These are phyloP conservation scores for Strobilomyces confusus DNA, from an alignment of 768 basidiomycete genomes.

Conservation along the genomic window DNA sequence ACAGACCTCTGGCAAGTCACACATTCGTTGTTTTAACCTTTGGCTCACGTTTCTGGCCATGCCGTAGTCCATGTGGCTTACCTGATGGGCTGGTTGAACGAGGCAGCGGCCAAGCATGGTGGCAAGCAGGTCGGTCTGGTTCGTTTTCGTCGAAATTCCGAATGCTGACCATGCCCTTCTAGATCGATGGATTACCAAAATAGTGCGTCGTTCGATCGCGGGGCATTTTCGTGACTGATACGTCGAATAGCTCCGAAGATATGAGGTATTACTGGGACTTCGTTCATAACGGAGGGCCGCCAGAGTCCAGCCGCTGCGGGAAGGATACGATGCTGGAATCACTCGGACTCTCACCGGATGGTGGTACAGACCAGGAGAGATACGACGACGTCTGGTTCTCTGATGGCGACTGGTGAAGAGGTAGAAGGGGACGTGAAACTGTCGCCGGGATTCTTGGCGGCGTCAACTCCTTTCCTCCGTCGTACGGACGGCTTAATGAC, in stretches of 20 bases:
- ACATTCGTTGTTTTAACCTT: background rate
- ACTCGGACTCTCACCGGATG: background rate
- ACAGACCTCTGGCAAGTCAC: background rate
- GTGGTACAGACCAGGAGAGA: background rate
- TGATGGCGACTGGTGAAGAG: conserved; percentile 1
- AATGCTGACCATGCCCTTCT: background rate
- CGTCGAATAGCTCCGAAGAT: background rate
- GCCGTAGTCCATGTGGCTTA: background rate
- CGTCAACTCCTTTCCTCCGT: too few relatives aligned
- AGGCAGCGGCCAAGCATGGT: conserved; percentile 11
- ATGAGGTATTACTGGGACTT: background rate
- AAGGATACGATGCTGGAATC: background rate
- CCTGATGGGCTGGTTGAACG: conserved; percentile 11
- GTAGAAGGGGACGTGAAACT: background rate
- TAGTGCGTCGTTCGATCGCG: background rate
- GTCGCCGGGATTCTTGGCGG: background rate
- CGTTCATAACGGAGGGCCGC: background rate
- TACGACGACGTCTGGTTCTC: background rate
- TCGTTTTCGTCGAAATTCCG: background rate
- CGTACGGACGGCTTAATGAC: too few relatives aligned
- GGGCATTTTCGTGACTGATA: background rate
- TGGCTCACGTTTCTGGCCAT: background rate
- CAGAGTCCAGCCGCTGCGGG: background rate
- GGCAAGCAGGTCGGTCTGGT: conserved; percentile 14
- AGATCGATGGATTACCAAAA: conserved; percentile 2